Evolutionary conservation across 2,329 filamentous ascomycete species (phyloP), one percentile per base, ranked within the genome.

Genomic region (Fusarium piperis): DNA sequence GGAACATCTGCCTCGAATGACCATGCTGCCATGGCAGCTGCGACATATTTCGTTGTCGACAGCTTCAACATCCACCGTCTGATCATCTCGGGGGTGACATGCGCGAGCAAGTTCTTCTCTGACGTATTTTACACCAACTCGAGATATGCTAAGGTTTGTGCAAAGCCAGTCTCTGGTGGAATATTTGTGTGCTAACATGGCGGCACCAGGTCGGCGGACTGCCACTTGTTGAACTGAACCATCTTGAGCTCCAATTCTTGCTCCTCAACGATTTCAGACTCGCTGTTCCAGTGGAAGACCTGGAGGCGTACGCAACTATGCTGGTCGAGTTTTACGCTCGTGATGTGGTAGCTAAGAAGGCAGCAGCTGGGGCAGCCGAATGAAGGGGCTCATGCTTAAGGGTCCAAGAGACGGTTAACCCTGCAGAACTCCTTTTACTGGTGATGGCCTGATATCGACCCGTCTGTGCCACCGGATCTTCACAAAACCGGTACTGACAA

Each of bases 91-190:
- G 96, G 95, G 36, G 96, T 99, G 48, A 99, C 96, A 4, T 98
- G 96, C 82, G 95, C 96, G 6, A 98, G 95, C 89, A 99, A 99
- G 82, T 99, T 98, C 87, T 99, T 99, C 83, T 98, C 95, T 6
- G 90, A 99, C 83, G 95, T 98, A 41, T 99, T 99, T 78, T 99
- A 98, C 80, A 99, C 96, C 11, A 99, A 99, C 82, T 98, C 96
- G 62, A 90, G 96, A 90, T 99, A 99, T 81, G 96, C 96, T 67
- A 99, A 98, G 93, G 96, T 97, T 87, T 71, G 86, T 83, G 61
- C 20, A n/a, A 46, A 30, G 15, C n/a, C 15, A 23, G 30, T 39
- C 15, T 23, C 10, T 33, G 10, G n/a, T 23, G 16, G 28, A 35
- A 18, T 44, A 13, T 15, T 12, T 12, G n/a, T 30, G 67, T 58